Evolutionary conservation across 176 grass and related monocot genomes (phyloP).

Genomic region (Musa acuminata): DNA sequence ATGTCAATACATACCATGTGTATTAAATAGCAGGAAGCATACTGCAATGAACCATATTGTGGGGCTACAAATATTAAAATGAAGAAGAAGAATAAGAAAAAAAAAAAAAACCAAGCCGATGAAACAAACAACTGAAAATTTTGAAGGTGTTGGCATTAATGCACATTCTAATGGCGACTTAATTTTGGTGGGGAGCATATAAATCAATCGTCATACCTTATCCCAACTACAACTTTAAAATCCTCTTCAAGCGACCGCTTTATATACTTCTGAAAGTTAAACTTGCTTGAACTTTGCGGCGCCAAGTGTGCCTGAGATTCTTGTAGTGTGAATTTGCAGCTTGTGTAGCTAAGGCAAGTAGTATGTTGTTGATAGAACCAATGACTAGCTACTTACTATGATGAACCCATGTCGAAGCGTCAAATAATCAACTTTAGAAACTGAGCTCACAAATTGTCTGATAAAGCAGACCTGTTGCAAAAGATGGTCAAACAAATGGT

Average conservation of each 20-base stretch:
- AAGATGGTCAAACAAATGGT: neutral
- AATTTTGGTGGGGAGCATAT: neutral
- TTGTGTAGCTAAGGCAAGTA: too few relatives aligned
- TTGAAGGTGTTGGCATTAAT: neutral
- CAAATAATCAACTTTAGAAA: slow-evolving; percentile 13
- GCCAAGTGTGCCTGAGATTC: slow-evolving; percentile 19
- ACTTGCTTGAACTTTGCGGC: slow-evolving; percentile 11
- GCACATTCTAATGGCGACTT: neutral
- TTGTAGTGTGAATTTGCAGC: neutral
- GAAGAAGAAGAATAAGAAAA: too few relatives aligned
- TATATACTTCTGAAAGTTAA: slow-evolving; percentile 22
- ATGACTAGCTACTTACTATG: neutral
- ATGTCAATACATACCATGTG: slow-evolving; percentile 9
- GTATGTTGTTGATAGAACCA: neutral
- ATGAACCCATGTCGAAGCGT: slow-evolving; percentile 16
- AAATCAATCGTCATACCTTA: slow-evolving; percentile 2
- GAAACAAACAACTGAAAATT: neutral
- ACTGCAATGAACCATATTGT: slow-evolving; percentile 10
- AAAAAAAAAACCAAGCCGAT: neutral
- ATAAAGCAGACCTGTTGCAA: slow-evolving; percentile 10
- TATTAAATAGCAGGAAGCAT: slow-evolving; percentile 12
- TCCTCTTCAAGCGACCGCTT: slow-evolving; percentile 19
- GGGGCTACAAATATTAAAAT: neutral
- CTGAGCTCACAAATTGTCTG: slow-evolving; percentile 16
- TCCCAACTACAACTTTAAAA: slow-evolving; percentile 17